phyloP scores from a whole-genome alignment of 2,329 filamentous ascomycete species.

The Venturia nashicola region DNA sequence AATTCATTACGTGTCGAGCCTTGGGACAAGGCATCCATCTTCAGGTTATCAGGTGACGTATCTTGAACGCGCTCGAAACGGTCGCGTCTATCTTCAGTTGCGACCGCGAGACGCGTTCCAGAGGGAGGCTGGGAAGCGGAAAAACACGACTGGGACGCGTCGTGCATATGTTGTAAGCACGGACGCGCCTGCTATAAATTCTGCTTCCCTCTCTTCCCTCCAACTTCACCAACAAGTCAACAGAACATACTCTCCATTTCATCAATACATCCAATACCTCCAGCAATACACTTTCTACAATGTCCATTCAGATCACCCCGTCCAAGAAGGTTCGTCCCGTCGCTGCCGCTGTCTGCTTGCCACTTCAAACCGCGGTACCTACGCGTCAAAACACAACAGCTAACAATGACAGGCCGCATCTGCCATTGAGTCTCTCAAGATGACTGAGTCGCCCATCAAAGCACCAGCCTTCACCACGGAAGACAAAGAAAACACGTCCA shows the following conservation, averaged over 20 bases:
- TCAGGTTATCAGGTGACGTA: neutral
- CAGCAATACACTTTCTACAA: conserved; percentile 29
- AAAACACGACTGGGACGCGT: neutral
- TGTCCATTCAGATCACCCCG: conserved; percentile 66
- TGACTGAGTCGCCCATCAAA: conserved; percentile 78
- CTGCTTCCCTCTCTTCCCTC: neutral
- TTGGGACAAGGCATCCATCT: no score
- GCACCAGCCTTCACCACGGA: conserved; percentile 63
- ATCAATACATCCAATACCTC: neutral
- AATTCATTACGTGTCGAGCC: no score
- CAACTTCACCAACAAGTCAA: neutral
- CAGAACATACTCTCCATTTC: neutral
- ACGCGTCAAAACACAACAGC: conserved; percentile 26
- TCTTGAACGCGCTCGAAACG: neutral
- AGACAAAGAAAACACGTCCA: conserved; percentile 66
- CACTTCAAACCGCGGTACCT: conserved; percentile 24
- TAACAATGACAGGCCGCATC: conserved; percentile 56
- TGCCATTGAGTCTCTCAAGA: conserved; percentile 78
- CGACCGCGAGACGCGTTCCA: no score
- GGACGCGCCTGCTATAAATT: neutral
- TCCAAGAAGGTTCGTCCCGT: conserved; percentile 53
- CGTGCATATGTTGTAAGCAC: neutral
- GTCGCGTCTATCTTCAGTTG: no score
- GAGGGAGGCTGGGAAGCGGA: neutral
- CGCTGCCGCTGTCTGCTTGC: conserved; percentile 17